phyloP scores from a whole-genome alignment of 495 filamentous ascomycete species.

The Tuber aestivum region DNA sequence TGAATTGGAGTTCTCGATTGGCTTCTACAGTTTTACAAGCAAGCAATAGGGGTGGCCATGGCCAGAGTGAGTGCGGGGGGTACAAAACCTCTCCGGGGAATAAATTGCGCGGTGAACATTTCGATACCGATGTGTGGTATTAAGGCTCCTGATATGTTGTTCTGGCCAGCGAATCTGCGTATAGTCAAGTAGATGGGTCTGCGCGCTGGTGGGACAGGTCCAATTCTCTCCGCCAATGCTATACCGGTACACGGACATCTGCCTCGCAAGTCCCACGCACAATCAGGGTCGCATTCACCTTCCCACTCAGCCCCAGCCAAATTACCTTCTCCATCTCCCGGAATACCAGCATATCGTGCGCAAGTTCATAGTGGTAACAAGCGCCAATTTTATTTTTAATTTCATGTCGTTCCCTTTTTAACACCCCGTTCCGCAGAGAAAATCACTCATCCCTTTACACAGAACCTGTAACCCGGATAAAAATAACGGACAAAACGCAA shows the following conservation, averaged over 20 bases:
- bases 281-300: neutral
- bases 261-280: neutral
- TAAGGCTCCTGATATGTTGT: neutral
- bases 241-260: neutral
- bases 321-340: neutral
- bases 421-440: neutral
- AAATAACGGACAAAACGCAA: neutral
- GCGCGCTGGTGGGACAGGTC: neutral
- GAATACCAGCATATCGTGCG: neutral
- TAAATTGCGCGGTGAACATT: neutral
- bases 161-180: neutral
- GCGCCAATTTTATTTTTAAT: neutral
- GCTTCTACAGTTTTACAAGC: neutral
- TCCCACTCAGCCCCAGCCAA: neutral
- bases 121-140: neutral
- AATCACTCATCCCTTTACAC: neutral
- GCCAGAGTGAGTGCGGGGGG: neutral
- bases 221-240: neutral
- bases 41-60: neutral
- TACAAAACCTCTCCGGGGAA: neutral
- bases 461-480: constrained; percentile 3
- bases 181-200: neutral
- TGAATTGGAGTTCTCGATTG: neutral
- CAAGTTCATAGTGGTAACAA: neutral
- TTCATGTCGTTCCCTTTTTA: neutral